Conservation (phyloP, 164 flowering plant genomes). For the Sedum album region DNA sequence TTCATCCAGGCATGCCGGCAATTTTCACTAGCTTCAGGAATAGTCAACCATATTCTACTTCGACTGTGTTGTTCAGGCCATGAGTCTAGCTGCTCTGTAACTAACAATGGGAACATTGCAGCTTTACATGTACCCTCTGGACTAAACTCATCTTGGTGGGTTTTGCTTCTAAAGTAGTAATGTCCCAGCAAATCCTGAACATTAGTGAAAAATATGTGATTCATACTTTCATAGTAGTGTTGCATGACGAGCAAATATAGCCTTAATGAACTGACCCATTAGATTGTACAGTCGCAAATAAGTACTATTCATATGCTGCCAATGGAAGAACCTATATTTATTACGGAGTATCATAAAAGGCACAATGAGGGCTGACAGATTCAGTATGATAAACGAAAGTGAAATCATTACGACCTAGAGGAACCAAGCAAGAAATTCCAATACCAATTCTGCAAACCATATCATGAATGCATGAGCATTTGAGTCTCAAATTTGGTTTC, state of each 20-base stretch:
- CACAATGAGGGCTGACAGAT: background rate
- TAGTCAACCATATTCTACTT: constrained; percentile 40
- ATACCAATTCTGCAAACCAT: background rate
- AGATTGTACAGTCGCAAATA: background rate
- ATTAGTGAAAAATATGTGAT: background rate
- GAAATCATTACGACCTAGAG: background rate
- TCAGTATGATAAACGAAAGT: background rate
- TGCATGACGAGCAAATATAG: background rate
- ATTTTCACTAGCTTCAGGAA: constrained; percentile 27
- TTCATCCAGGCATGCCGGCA: constrained; percentile 51
- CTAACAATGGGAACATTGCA: constrained; percentile 45
- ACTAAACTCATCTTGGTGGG: background rate
- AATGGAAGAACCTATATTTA: too few species aligned
- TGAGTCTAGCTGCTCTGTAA: constrained; percentile 29
- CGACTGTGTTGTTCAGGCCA: constrained; percentile 52
- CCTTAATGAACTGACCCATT: background rate
- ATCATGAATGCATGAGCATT: background rate
- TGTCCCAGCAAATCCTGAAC: constrained; percentile 32
- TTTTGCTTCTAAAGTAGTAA: constrained; percentile 42
- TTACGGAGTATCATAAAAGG: too few species aligned
- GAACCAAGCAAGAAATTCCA: background rate
- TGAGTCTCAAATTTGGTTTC: background rate
- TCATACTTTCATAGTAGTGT: background rate
- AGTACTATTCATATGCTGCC: too few species aligned
- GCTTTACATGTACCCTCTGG: constrained; percentile 19